Evolutionary conservation across 805 yeast genomes (phyloP).

Genomic region (Blastobotrys parvus): DNA sequence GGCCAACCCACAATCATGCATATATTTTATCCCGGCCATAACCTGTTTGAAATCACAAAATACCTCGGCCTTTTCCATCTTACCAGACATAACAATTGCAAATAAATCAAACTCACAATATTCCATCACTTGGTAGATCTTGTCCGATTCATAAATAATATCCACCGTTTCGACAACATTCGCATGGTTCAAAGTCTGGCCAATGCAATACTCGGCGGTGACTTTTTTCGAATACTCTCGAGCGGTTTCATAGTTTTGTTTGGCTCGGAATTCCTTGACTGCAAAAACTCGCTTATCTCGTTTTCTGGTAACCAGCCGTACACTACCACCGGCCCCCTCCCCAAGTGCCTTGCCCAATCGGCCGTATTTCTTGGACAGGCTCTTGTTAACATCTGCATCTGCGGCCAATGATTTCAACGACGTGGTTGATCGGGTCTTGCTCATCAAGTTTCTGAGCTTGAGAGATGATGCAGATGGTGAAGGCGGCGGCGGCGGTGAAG

Average conservation of each 20-base stretch:
- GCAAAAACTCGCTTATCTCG: conserved; percentile 72
- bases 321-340: conserved; percentile 94
- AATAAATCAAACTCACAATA: conserved; percentile 88
- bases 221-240: conserved; percentile 88
- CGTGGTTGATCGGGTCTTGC: conserved; percentile 16
- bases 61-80: conserved; percentile 71
- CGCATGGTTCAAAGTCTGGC: conserved; percentile 81
- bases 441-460: conserved; percentile 9
- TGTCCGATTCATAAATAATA: conserved; percentile 78
- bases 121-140: conserved; percentile 88
- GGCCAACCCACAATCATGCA: conserved; percentile 79
- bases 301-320: conserved; percentile 59
- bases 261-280: conserved; percentile 82
- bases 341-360: conserved; percentile 82
- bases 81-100: conserved; percentile 90
- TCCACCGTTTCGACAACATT: conserved; percentile 88
- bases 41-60: conserved; percentile 88
- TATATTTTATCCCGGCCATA: conserved; percentile 67
- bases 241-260: conserved; percentile 62
- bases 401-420: conserved; percentile 11
- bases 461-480: conserved; percentile 21
- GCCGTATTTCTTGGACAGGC: conserved; percentile 57
- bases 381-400: conserved; percentile 23
- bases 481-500: conserved; percentile 20
- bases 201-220: conserved; percentile 91